These are phyloP conservation scores for Cordyceps farinosa DNA, from an alignment of 2,329 filamentous ascomycete species.

Conservation along the genomic window DNA sequence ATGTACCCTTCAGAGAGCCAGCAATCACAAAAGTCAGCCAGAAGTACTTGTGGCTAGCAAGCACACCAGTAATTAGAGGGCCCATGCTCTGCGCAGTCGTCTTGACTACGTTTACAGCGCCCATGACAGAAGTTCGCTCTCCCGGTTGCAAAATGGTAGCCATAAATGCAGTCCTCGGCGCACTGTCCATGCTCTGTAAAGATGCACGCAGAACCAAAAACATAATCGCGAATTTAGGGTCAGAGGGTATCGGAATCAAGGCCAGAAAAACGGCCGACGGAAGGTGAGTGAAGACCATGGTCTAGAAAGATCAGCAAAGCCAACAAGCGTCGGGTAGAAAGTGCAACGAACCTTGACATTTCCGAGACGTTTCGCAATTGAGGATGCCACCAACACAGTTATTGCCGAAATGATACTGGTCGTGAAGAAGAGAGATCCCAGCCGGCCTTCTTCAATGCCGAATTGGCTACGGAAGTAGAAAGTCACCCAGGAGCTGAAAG, in stretches of 20 bases:
- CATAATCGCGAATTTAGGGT: conserved; percentile 50
- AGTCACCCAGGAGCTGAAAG: conserved; percentile 51
- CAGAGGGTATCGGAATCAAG: conserved; percentile 56
- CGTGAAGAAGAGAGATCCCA: conserved; percentile 54
- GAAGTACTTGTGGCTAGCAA: conserved; percentile 54
- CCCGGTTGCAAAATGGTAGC: conserved; percentile 59
- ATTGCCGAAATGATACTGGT: conserved; percentile 49
- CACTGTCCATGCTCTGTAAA: conserved; percentile 66
- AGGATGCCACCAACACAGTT: conserved; percentile 51
- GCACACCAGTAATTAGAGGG: conserved; percentile 59
- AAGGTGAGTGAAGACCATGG: conserved; percentile 73
- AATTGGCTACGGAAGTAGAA: conserved; percentile 52
- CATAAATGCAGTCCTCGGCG: conserved; percentile 66
- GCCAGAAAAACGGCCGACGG: conserved; percentile 64
- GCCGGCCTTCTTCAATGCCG: conserved; percentile 43
- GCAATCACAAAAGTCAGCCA: conserved; percentile 63
- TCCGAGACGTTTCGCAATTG: conserved; percentile 52
- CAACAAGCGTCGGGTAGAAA: neutral
- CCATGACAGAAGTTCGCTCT: conserved; percentile 70
- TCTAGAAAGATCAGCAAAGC: conserved; percentile 31
- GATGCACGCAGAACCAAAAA: conserved; percentile 61
- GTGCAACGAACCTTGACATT: conserved; percentile 57
- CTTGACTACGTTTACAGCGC: conserved; percentile 65
- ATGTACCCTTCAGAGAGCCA: conserved; percentile 57
- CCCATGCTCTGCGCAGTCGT: conserved; percentile 61